Evolutionary conservation across 352 stramenopile genomes (phyloP).

Genomic region (Phytopythium sindhum): DNA sequence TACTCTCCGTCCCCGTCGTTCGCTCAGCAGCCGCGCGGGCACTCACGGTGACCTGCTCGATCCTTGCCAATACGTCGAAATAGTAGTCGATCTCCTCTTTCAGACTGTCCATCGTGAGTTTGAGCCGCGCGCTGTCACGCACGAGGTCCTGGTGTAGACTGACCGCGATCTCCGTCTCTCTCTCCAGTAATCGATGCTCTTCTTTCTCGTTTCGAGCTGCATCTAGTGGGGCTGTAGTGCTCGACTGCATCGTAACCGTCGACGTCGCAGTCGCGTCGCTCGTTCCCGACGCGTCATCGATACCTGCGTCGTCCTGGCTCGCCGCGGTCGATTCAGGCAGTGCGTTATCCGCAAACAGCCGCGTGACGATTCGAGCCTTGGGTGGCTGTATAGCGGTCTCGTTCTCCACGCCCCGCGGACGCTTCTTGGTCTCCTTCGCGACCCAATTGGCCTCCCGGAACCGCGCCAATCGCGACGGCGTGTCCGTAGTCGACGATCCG

Average conservation of each 20-base stretch:
- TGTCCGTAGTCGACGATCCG: neutral
- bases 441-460: constrained; percentile 19
- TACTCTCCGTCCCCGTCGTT: neutral
- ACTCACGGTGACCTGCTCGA: constrained; percentile 32
- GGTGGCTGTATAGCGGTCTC: constrained; percentile 7
- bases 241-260: neutral
- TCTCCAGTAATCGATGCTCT: constrained; percentile 14
- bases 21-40: neutral
- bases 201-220: constrained; percentile 10
- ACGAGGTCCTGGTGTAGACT: constrained; percentile 39
- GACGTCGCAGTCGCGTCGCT: neutral
- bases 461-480: constrained; percentile 13
- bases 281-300: neutral
- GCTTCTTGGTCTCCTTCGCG: constrained; percentile 11
- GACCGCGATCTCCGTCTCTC: constrained; percentile 27
- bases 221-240: neutral
- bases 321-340: neutral
- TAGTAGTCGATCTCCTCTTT: constrained; percentile 53
- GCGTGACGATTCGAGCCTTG: constrained; percentile 9
- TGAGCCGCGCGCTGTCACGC: constrained; percentile 42
- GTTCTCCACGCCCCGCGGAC: constrained; percentile 3
- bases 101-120: constrained; percentile 37
- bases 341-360: constrained; percentile 10
- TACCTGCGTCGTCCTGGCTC: neutral
- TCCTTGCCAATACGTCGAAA: constrained; percentile 38